A percentile compares a stretch with the other conserved stretches of the same genome.
Evolutionary conservation across 352 stramenopile genomes (phyloP).

Genomic region (Thalassiosira livingstoniorum): DNA sequence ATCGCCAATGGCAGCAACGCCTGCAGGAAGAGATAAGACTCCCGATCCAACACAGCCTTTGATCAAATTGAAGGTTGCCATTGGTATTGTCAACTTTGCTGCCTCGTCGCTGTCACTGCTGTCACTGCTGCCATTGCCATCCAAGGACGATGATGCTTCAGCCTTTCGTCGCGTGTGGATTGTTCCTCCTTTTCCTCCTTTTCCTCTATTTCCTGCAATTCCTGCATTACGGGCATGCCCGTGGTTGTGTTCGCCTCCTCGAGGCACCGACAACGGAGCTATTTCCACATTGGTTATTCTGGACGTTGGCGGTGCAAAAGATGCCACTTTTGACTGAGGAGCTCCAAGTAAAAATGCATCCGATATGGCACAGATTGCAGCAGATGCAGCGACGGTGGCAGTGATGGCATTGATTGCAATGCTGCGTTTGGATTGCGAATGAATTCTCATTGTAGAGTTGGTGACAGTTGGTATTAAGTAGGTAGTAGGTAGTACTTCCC

Average conservation of each 20-base stretch:
- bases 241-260: not conserved
- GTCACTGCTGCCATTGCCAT: conserved; percentile 7
- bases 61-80: conserved; percentile 84
- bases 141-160: not conserved
- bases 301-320: no score
- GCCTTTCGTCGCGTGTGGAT: not conserved
- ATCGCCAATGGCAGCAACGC: conserved; percentile 75
- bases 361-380: not conserved
- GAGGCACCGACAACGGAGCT: not conserved
- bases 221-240: no score
- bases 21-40: conserved; percentile 83
- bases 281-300: not conserved
- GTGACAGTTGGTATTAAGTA: not conserved
- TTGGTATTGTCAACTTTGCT: conserved; percentile 36
- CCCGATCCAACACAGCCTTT: conserved; percentile 87
- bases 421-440: not conserved
- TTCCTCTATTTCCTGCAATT: no score
- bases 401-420: not conserved
- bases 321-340: no score
- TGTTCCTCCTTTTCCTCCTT: no score
- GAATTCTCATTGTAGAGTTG: not conserved
- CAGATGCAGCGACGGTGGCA: not conserved
- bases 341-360: not conserved
- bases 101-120: not conserved
- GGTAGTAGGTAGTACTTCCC: not conserved